Evolutionary conservation across 192 early-diverging fungal genomes (phyloP).

Genomic region (Obelidium mucronatum): DNA sequence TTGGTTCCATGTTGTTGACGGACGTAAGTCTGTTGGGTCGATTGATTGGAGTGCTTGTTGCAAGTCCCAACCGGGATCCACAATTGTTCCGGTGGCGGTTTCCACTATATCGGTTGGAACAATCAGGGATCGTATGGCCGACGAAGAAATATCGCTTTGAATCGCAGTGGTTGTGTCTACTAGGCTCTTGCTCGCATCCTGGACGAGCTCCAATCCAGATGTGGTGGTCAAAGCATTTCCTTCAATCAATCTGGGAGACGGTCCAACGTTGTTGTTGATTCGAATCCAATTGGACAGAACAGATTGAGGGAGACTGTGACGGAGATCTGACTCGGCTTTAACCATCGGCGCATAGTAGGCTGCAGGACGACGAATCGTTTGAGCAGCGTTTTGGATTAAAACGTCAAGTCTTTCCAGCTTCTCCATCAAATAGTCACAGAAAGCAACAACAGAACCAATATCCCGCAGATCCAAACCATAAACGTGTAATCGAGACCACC

Average conservation of each 20-base stretch:
- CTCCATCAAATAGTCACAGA: not conserved
- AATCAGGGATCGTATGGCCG: not conserved
- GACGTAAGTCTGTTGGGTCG: constrained; percentile 25
- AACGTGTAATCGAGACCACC: constrained; percentile 23
- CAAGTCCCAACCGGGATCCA: not conserved
- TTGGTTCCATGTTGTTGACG: constrained; percentile 22
- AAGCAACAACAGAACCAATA: not conserved
- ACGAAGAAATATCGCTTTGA: not conserved
- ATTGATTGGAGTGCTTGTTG: not conserved
- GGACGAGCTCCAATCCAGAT: too few relatives aligned
- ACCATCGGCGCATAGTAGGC: constrained; percentile 31
- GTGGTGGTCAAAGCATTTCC: too few relatives aligned
- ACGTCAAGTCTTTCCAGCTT: constrained; percentile 10
- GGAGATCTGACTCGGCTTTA: constrained; percentile 25
- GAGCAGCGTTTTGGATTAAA: constrained; percentile 33
- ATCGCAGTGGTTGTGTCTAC: not conserved
- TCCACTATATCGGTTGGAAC: not conserved
- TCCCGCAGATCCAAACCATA: constrained; percentile 32
- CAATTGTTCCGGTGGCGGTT: not conserved
- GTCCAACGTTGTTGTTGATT: not conserved
- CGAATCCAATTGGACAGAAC: constrained; percentile 15
- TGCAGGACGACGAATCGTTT: constrained; percentile 33
- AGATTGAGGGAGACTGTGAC: not conserved
- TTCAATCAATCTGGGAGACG: not conserved
- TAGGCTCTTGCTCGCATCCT: too few relatives aligned